phyloP scores from a whole-genome alignment of 768 basidiomycete genomes.

The Xerocomellus chrysenteron region DNA sequence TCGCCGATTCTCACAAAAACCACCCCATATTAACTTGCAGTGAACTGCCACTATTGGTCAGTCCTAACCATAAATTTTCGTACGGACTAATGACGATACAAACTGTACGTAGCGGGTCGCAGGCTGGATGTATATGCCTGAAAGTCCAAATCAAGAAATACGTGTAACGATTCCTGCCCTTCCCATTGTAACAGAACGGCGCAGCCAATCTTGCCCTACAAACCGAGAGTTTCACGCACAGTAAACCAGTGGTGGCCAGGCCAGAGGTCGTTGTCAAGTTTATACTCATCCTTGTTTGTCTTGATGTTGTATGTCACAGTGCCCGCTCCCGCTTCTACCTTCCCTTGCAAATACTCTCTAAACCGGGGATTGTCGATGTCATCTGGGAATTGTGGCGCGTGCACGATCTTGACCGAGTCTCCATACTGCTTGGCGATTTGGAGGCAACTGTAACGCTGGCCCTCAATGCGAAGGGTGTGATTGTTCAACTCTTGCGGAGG shows the following conservation, averaged over 20 bases:
- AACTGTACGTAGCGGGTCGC: background rate
- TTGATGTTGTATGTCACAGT: slow-evolving; percentile 9
- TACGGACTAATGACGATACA: background rate
- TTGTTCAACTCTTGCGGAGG: slow-evolving; percentile 8
- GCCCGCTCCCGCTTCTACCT: slow-evolving; percentile 9
- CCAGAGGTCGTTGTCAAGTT: slow-evolving; percentile 28
- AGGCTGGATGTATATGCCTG: background rate
- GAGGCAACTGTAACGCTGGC: slow-evolving; percentile 10
- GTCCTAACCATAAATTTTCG: background rate
- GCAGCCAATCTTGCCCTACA: slow-evolving; percentile 5
- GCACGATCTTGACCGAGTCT: slow-evolving; percentile 2
- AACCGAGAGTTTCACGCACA: slow-evolving; percentile 16
- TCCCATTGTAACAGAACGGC: background rate
- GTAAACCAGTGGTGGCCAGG: slow-evolving; percentile 27
- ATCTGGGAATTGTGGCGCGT: slow-evolving; percentile 3
- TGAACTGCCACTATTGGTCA: background rate
- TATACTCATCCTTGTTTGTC: slow-evolving; percentile 13
- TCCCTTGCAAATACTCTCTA: slow-evolving; percentile 14
- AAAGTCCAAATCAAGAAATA: background rate
- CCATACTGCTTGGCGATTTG: slow-evolving; percentile 13
- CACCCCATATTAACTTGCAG: background rate
- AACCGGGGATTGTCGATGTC: slow-evolving; percentile 7
- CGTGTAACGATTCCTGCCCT: background rate
- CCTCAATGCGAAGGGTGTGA: slow-evolving; percentile 19
- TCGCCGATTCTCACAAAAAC: background rate